Evolutionary conservation across 148 eudicot genomes (phyloP), one percentile per base, ranked within the genome.

Genomic region (Polygonum aviculare): DNA sequence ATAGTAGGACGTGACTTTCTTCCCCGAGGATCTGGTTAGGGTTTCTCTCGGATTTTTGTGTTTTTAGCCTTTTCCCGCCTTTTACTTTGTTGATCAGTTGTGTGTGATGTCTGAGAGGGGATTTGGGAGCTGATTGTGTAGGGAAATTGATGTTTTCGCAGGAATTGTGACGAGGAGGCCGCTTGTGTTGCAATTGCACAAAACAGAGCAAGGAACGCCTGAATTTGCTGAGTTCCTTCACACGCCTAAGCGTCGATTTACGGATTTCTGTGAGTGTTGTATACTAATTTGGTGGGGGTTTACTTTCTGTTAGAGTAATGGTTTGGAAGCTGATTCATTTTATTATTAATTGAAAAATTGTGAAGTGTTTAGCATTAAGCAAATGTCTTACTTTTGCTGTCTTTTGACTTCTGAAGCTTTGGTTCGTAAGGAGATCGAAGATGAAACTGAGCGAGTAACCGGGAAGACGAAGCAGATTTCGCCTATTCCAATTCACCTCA

Each of bases 151-250:
- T 60, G 11, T 60, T 2, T 22, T 52, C 54, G 44, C 86, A 90
- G 92, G 95, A 39, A 90, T 90, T 77, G 90, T 88, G 59, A 90
- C 92, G 10, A 85, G 92, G 76, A 84, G 95, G 82, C 95, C 95
- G 63, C 80, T 90, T 80, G 84, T 88, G 26, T 81, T 90, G 82
- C 89, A 90, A 73, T 79, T 90, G 21, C 65, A 85, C 81, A 84
- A 90, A 80, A 87, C 67, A 69, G 84, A 88, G 38, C 78, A 74
- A 48, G 90, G 86, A 74, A 74, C 79, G 75, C 81, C 84, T 63
- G 96, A 88, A 74, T 88, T 87, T 79, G 92, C 92, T 15, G 85
- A 87, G 80, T 90, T 90, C 82, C 87, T 84, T 80, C 96, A 90
- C 78, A 79, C 78, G 71, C 88, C 84, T 15, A 80, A 81, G 41